Conservation (phyloP, 2,329 filamentous ascomycete genomes). For the Lasiodiplodia sp. region DNA sequence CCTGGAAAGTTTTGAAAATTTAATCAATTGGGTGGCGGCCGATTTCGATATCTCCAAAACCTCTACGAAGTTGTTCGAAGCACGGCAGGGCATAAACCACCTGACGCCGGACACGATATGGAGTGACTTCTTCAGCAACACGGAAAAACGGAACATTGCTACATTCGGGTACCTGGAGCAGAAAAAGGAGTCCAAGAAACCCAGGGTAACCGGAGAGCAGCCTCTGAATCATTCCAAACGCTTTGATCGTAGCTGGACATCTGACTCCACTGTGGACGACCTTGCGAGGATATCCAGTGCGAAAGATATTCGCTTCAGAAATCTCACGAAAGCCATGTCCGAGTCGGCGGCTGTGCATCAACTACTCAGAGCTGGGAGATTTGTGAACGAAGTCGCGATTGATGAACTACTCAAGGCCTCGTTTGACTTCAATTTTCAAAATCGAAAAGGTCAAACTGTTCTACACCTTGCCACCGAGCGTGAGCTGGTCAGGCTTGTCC, state of each 20-base stretch:
- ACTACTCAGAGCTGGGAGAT: neutral
- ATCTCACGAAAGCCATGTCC: slow-evolving; percentile 1
- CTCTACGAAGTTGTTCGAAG: neutral
- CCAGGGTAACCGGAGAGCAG: neutral
- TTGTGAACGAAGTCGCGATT: neutral
- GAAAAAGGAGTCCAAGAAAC: neutral
- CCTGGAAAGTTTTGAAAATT: neutral
- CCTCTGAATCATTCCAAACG: neutral
- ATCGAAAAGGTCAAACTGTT: neutral
- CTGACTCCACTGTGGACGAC: neutral
- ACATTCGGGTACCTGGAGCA: neutral
- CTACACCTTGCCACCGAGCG: neutral
- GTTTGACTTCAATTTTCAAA: neutral
- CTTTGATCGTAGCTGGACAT: neutral
- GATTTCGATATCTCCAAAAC: neutral
- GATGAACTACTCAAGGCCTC: neutral
- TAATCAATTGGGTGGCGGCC: neutral
- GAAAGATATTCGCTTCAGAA: neutral
- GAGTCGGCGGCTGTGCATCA: slow-evolving; percentile 2
- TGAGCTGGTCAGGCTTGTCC: neutral
- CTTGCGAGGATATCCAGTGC: neutral
- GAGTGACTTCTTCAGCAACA: neutral
- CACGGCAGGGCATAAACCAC: neutral
- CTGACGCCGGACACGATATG: neutral
- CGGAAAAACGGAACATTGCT: neutral